phyloP scores from a whole-genome alignment of 2,329 filamentous ascomycete species.

The Nigrograna mackinnonii region DNA sequence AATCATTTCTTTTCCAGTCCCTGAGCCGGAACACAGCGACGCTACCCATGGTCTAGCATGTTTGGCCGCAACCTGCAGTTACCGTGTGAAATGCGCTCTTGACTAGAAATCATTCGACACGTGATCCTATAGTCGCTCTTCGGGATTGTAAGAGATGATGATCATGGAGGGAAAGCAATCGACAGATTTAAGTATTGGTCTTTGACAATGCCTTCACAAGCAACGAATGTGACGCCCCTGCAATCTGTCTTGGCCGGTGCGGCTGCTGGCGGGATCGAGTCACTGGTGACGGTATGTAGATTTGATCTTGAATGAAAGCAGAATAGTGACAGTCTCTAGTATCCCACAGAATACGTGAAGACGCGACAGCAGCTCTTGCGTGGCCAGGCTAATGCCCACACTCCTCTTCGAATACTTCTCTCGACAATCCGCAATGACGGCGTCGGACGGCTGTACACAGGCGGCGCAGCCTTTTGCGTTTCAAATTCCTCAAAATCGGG shows the following conservation, averaged over 20 bases:
- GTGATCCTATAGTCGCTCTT: no score
- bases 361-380: constrained; percentile 10
- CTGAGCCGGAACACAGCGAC: no score
- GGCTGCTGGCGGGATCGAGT: constrained; percentile 7
- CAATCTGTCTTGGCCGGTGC: constrained; percentile 8
- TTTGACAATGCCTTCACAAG: no score
- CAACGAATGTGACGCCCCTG: constrained; percentile 5
- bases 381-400: background rate
- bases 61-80: no score
- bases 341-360: constrained; percentile 13
- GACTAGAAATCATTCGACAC: no score
- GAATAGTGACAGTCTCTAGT: background rate
- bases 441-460: constrained; percentile 5
- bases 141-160: no score
- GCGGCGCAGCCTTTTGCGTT: constrained; percentile 7
- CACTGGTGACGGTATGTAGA: constrained; percentile 4
- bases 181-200: no score
- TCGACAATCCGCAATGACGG: constrained; percentile 6
- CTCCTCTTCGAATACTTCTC: constrained; percentile 4
- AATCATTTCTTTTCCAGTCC: no score
- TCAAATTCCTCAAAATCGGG: constrained; percentile 12
- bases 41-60: no score
- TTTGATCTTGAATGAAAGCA: background rate
- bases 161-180: no score
- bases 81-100: no score